phyloP scores from a whole-genome alignment of 768 basidiomycete species.

The Boletellus ananas region DNA sequence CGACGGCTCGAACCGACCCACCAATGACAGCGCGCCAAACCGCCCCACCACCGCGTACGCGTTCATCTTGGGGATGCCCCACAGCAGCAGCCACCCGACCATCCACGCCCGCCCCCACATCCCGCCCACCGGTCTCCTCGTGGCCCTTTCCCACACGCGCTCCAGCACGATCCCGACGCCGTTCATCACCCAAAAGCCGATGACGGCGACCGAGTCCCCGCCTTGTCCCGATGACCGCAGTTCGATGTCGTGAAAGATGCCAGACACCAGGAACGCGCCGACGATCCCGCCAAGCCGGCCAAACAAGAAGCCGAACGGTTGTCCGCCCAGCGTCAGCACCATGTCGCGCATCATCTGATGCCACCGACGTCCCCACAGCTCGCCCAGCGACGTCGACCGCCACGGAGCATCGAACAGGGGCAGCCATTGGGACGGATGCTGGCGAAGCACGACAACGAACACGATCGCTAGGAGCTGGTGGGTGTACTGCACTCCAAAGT shows the following conservation, averaged over 20 bases:
- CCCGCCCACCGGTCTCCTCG: slow-evolving; percentile 45
- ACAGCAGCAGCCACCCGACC: slow-evolving; percentile 43
- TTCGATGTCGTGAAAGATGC: slow-evolving; percentile 52
- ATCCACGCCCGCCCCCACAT: slow-evolving; percentile 50
- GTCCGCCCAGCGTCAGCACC: slow-evolving; percentile 49
- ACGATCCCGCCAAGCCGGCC: slow-evolving; percentile 51
- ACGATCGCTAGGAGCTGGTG: slow-evolving; percentile 43
- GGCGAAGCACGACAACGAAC: slow-evolving; percentile 43
- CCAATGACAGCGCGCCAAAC: slow-evolving; percentile 6
- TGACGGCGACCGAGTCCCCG: slow-evolving; percentile 37
- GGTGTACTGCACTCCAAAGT: slow-evolving; percentile 40
- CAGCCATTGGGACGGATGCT: slow-evolving; percentile 55
- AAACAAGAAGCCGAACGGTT: slow-evolving; percentile 40
- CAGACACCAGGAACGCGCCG: slow-evolving; percentile 58
- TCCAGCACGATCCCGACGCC: slow-evolving; percentile 55
- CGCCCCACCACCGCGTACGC: slow-evolving; percentile 21
- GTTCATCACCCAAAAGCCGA: slow-evolving; percentile 54
- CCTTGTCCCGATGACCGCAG: slow-evolving; percentile 53
- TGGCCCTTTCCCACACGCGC: slow-evolving; percentile 38
- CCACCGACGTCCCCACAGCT: slow-evolving; percentile 65
- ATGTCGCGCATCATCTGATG: slow-evolving; percentile 61
- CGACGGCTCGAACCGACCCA: slow-evolving; percentile 14
- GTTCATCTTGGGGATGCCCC: slow-evolving; percentile 46
- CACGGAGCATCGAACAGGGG: slow-evolving; percentile 59
- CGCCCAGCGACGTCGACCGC: slow-evolving; percentile 50